Conservation (phyloP, 2,329 filamentous ascomycete species). For the Aspergillus pseudoglaucus region DNA sequence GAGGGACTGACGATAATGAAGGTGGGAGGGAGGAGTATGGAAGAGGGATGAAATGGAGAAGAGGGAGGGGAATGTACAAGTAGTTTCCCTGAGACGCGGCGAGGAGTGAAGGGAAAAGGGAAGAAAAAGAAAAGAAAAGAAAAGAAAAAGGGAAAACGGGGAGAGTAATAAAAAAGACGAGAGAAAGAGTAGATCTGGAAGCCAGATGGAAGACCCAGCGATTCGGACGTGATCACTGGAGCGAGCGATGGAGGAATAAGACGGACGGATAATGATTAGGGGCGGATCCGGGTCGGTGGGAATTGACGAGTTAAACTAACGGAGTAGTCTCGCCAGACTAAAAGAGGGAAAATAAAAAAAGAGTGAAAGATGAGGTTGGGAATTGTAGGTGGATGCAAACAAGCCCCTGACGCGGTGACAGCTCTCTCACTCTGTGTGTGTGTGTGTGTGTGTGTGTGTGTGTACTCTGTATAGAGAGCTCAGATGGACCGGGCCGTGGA, state of each 20-base stretch:
- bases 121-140: conserved; percentile 20
- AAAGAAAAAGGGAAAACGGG: conserved; percentile 7
- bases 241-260: conserved; percentile 10
- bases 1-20: conserved; percentile 3
- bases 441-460: neutral
- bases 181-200: conserved; percentile 20
- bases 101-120: conserved; percentile 13
- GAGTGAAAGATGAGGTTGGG: conserved; percentile 11
- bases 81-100: conserved; percentile 6
- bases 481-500: conserved; percentile 17
- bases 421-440: conserved; percentile 21
- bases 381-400: conserved; percentile 3
- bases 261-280: conserved; percentile 17
- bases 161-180: conserved; percentile 1
- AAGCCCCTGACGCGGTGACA: conserved; percentile 34
- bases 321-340: conserved; percentile 3
- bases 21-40: conserved; percentile 13
- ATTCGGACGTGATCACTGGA: conserved; percentile 24
- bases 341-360: conserved; percentile 12
- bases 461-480: neutral
- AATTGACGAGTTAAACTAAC: conserved; percentile 13
- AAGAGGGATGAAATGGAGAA: conserved; percentile 11
- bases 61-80: conserved; percentile 18
- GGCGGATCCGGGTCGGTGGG: conserved; percentile 31
- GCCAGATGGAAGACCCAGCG: conserved; percentile 22